Conservation (phyloP, 768 basidiomycete species). For the Tricholoma furcatifolium region DNA sequence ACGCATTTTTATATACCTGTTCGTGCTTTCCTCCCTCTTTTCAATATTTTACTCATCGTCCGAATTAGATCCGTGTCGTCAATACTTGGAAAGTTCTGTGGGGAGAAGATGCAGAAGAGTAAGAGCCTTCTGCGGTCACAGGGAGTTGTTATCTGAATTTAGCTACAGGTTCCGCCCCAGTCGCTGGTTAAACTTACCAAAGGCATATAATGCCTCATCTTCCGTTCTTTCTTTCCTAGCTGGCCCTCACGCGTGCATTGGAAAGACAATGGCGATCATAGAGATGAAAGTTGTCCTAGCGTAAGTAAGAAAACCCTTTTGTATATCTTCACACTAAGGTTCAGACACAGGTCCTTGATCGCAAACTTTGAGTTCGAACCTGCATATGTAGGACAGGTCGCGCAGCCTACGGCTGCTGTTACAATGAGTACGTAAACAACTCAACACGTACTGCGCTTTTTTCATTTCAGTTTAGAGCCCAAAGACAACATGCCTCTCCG, state of each 20-base stretch:
- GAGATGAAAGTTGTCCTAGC: slow-evolving; percentile 43
- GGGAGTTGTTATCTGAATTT: not conserved
- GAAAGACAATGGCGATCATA: slow-evolving; percentile 42
- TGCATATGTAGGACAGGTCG: slow-evolving; percentile 36
- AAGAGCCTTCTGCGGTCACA: slow-evolving; percentile 11
- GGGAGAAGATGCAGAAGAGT: slow-evolving; percentile 53
- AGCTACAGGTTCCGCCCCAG: slow-evolving; percentile 39
- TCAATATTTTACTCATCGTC: not conserved
- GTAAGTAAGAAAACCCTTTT: slow-evolving; percentile 16
- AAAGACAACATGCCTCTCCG: slow-evolving; percentile 38
- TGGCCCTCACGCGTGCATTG: slow-evolving; percentile 42
- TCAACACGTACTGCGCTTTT: not conserved
- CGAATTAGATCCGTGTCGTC: slow-evolving; percentile 42
- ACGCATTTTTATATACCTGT: slow-evolving; percentile 43
- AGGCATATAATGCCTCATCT: slow-evolving; percentile 30
- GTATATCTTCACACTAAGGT: not conserved
- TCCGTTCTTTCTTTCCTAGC: slow-evolving; percentile 40
- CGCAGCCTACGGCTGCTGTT: slow-evolving; percentile 41
- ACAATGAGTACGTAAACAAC: slow-evolving; percentile 41
- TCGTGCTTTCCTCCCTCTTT: slow-evolving; percentile 5
- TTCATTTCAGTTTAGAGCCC: slow-evolving; percentile 26
- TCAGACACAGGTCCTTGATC: slow-evolving; percentile 31
- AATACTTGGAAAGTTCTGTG: slow-evolving; percentile 50
- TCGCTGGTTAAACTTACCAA: slow-evolving; percentile 43
- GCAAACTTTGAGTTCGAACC: slow-evolving; percentile 45